A percentile compares a stretch with the other conserved stretches of the same genome.
These are phyloP conservation scores for Candida arabinofermentans DNA, from an alignment of 805 yeast genomes.

Conservation along the genomic window DNA sequence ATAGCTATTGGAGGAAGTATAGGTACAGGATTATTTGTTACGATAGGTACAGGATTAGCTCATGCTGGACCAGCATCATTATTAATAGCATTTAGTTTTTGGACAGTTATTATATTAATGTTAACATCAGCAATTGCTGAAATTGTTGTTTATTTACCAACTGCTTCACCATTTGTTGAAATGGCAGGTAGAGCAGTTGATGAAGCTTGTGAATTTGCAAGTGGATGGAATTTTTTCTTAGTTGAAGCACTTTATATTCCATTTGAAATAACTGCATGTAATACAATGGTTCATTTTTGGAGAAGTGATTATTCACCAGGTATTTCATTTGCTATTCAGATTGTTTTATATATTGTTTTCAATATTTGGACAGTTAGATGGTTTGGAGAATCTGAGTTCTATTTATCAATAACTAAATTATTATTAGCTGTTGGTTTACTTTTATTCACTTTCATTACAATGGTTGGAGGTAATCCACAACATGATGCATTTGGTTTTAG, in stretches of 20 bases:
- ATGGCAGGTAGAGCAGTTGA: slow-evolving; percentile 37
- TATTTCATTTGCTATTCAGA: slow-evolving; percentile 59
- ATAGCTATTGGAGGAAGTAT: slow-evolving; percentile 40
- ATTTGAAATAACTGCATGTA: slow-evolving; percentile 46
- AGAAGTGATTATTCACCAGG: slow-evolving; percentile 66
- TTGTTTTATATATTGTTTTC: slow-evolving; percentile 54
- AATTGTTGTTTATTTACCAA: slow-evolving; percentile 35
- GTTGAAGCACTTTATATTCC: slow-evolving; percentile 45
- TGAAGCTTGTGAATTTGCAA: slow-evolving; percentile 33
- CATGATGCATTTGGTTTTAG: slow-evolving; percentile 53
- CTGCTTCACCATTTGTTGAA: slow-evolving; percentile 34
- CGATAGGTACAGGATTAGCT: slow-evolving; percentile 33
- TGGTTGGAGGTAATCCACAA: slow-evolving; percentile 79
- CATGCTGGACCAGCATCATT: slow-evolving; percentile 35
- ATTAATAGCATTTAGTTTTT: slow-evolving; percentile 30
- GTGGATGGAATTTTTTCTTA: slow-evolving; percentile 37
- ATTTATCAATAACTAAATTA: slow-evolving; percentile 36
- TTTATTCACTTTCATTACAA: slow-evolving; percentile 47
- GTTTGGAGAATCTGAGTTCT: slow-evolving; percentile 49
- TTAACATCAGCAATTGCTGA: slow-evolving; percentile 35
- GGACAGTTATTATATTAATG: slow-evolving; percentile 31
- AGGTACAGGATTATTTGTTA: slow-evolving; percentile 36
- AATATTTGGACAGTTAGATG: slow-evolving; percentile 63
- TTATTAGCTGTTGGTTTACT: slow-evolving; percentile 36
- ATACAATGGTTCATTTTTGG: slow-evolving; percentile 73